Percentiles rank a stretch among this genome's conserved stretches.
Evolutionary conservation across 169 alveolate genomes (phyloP).

Genomic region (Cryptosporidium xiaoi): DNA sequence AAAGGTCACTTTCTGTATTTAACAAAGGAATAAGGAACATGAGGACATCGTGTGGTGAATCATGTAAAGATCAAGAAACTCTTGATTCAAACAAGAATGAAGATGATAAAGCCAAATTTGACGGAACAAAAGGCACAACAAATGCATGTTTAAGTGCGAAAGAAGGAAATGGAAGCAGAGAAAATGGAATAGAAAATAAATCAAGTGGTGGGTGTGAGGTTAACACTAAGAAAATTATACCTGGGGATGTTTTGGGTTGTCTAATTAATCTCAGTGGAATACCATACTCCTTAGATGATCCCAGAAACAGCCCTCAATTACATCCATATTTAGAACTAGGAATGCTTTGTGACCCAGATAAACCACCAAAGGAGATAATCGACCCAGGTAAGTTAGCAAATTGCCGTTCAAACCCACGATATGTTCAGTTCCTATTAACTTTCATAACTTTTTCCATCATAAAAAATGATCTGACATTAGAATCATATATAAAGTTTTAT

Average conservation of each 20-base stretch:
- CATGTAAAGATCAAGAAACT: no score
- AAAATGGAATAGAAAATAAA: not conserved
- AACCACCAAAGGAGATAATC: slow-evolving; percentile 17
- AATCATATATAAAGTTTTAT: slow-evolving; percentile 79
- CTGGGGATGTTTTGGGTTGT: slow-evolving; percentile 81
- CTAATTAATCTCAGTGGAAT: slow-evolving; percentile 76
- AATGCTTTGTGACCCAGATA: slow-evolving; percentile 49
- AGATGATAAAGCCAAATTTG: not conserved
- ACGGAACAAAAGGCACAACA: not conserved
- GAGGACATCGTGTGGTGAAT: no score
- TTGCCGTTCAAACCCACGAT: not conserved
- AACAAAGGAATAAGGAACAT: not conserved
- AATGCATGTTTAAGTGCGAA: no score
- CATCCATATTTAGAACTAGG: slow-evolving; percentile 82
- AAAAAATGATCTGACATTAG: slow-evolving; percentile 3
- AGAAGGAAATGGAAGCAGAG: not conserved
- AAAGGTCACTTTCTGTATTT: slow-evolving; percentile 6
- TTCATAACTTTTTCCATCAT: not conserved
- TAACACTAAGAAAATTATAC: not conserved
- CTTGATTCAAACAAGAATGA: no score
- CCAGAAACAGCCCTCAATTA: slow-evolving; percentile 79
- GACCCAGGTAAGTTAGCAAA: slow-evolving; percentile 37
- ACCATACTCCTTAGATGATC: slow-evolving; percentile 80
- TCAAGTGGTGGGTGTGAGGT: not conserved
- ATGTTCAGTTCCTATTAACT: not conserved